phyloP scores from a whole-genome alignment of 495 filamentous ascomycete genomes.

The Penicillium ochrochloron region DNA sequence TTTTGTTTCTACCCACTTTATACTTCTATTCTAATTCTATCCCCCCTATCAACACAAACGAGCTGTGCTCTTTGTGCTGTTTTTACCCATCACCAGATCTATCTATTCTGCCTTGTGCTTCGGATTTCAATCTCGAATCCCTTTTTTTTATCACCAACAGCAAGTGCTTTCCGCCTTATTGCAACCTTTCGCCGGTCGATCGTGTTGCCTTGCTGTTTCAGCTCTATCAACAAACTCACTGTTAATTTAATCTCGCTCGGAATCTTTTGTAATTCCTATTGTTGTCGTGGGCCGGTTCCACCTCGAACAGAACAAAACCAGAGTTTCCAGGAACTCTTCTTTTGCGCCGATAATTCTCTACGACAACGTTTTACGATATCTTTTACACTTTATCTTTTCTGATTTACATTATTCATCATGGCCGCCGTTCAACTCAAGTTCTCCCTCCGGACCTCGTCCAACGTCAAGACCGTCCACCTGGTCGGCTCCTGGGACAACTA shows the following conservation, averaged over 20 bases:
- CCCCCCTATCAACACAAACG: constrained; percentile 32
- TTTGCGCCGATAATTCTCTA: constrained; percentile 24
- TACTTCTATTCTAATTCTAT: constrained; percentile 32
- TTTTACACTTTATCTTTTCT: constrained; percentile 26
- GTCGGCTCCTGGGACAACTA: constrained; percentile 99
- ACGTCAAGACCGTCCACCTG: constrained; percentile 97
- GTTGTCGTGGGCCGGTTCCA: constrained; percentile 39
- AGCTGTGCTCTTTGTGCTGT: constrained; percentile 54
- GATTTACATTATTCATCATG: constrained; percentile 71
- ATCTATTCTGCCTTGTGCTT: constrained; percentile 32
- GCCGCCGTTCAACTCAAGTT: constrained; percentile 85
- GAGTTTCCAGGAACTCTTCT: constrained; percentile 20
- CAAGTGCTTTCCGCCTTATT: constrained; percentile 34
- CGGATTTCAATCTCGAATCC: constrained; percentile 40
- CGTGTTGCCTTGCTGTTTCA: constrained; percentile 44
- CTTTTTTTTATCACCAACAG: constrained; percentile 16
- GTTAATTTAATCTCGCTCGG: constrained; percentile 66
- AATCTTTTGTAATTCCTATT: constrained; percentile 31
- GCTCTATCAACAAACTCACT: constrained; percentile 46
- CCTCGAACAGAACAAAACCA: constrained; percentile 13
- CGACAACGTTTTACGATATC: constrained; percentile 21
- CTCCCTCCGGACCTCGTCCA: constrained; percentile 90
- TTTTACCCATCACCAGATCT: constrained; percentile 6
- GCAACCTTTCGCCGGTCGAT: constrained; percentile 55
- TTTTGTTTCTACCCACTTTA: constrained; percentile 46